Evolutionary conservation across 352 stramenopile genomes (phyloP), one percentile per base, ranked within the genome.

Genomic region (Pythium dissotocum): DNA sequence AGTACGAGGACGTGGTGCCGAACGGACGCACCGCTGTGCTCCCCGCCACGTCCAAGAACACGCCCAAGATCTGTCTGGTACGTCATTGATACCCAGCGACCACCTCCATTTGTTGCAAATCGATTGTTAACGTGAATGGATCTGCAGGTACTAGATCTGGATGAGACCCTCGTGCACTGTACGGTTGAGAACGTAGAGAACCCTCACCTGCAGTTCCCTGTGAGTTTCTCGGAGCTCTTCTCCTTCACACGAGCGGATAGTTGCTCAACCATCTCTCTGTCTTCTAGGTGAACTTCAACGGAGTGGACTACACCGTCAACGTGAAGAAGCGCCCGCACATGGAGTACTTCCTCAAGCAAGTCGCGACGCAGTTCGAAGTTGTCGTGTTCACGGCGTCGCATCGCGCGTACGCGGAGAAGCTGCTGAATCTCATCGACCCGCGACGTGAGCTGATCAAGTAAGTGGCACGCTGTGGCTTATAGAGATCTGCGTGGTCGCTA

Each of bases 101-200:
- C 18, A 4, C 18, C n/a, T 21, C 48, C 24, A 35, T 55, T 26
- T 16, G 36, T 28, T 26, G 42, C 5, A 6, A 13, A 13, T 26
- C 16, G 13, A 9, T 32, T 52, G n/a, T n/a, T 52, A 8, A 52
- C 44, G 13, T 9, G 16, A 13, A 6, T 28, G 44, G 7, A 8
- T 52, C 2, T 13, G 0, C 54, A 90, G 62, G 97, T 99, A 16
- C 77, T 99, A 14, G 98, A 99, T 76, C 80, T 99, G 30, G 98
- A 99, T 68, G 98, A 99, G 78, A 99, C 98, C 5, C 82, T 99
- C 5, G 97, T 99, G 24, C 98, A 99, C 80, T 99, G 97, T 81
- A 99, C 94, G 6, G 94, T 99, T 14, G 97, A 99, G 64, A 85
- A 97, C 48, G 85, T 98, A 12, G 72, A 84, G 24, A 87, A 99